Conservation (phyloP, 164 flowering plant genomes). For the Pachysandra terminalis region DNA sequence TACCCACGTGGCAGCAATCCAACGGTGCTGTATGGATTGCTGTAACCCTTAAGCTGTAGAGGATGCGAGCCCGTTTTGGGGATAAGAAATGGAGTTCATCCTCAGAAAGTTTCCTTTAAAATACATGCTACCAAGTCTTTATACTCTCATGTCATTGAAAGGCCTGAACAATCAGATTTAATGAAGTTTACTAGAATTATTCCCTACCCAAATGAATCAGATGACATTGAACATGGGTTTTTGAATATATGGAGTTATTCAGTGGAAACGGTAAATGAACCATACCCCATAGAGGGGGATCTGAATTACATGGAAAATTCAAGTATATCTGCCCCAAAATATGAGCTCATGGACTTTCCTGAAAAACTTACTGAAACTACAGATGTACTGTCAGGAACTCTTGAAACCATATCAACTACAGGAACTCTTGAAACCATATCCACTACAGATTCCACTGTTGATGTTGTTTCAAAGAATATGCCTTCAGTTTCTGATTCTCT, state of each 20-base stretch:
- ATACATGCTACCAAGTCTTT: constrained; percentile 35
- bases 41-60: too few relatives aligned
- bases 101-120: constrained; percentile 30
- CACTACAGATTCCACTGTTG: constrained; percentile 15
- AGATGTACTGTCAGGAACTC: constrained; percentile 14
- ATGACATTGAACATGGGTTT: constrained; percentile 15
- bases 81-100: constrained; percentile 26
- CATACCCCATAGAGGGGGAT: constrained; percentile 16
- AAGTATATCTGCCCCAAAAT: constrained; percentile 10
- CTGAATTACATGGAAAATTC: constrained; percentile 37
- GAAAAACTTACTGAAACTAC: constrained; percentile 24
- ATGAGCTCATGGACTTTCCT: constrained; percentile 19
- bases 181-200: constrained; percentile 13
- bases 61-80: too few relatives aligned
- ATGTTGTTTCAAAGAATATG: constrained; percentile 24
- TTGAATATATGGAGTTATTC: constrained; percentile 28
- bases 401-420: constrained; percentile 22
- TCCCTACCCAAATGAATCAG: constrained; percentile 20
- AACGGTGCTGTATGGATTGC: too few relatives aligned
- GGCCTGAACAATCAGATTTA: constrained; percentile 21
- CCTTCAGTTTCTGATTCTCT: constrained; percentile 28
- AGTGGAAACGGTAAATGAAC: constrained; percentile 14
- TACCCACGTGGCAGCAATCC: too few relatives aligned
- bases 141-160: constrained; percentile 24
- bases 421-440: not conserved